Evolutionary conservation across 2,329 filamentous ascomycete genomes (phyloP), one percentile per base, ranked within the genome.

Genomic region (Fusarium agapanthi): DNA sequence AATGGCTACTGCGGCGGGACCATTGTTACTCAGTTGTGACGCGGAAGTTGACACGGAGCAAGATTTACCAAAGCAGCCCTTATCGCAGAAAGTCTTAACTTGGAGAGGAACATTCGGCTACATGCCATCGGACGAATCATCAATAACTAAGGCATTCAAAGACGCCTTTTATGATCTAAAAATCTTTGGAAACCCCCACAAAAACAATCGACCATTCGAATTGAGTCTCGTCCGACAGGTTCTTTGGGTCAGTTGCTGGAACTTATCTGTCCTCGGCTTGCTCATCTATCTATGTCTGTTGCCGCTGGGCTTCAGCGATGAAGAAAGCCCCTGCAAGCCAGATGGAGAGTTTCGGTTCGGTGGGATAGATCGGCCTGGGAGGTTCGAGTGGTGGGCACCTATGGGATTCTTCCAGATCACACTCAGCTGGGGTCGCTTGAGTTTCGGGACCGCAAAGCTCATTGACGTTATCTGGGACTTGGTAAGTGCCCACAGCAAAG

Each of bases 391-490:
- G 51, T 69, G 69, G 69, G 59, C 34, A 2, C 35, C 40, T 0
- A 35, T 32, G 7, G 43, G 47, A 5, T 69, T 69, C 12, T 72
- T 72, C 7, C 41, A 69, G 6, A 43, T 69, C 6, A 72, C 60
- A 0, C 35, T 72, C 3, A 10, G 43, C 11, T 35, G 45, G 28
- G 59, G 65, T 7, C 24, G 30, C 1, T 4, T 69, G 0, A 35
- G 13, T 14, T 72, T 72, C 12, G 44, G 60, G 0, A 34, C 32
- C 2, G 69, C 56, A 0, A 72, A 72, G 30, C 6, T 69, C 1
- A 13, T 72, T 2, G 70, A 72, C 2, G 48, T 72, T 14, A 16
- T 18, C 1, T 72, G 65, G 69, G 61, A 72, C 28, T 26, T 72
- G 30, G 69, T 72, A 12, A 43, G 60, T 53, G 2, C 18, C 14